Evolutionary conservation across 257 asterid genomes (phyloP).

Genomic region (Capsicum pubescens): DNA sequence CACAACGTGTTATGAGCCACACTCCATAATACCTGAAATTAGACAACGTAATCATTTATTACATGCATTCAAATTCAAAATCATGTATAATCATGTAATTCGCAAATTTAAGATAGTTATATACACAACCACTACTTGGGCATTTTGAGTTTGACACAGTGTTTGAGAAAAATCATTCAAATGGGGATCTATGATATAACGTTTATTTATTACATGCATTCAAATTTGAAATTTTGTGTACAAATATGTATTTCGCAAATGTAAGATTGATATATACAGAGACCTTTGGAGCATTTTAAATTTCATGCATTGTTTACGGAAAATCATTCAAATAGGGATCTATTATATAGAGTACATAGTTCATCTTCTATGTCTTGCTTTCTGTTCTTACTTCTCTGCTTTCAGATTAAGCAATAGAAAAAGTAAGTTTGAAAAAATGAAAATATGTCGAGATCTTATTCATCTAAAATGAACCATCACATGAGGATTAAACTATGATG

Average conservation of each 20-base stretch:
- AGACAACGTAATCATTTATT: not conserved
- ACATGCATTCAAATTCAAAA: not conserved
- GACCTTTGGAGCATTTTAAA: not conserved
- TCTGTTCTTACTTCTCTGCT: not conserved
- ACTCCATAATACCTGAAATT: slow-evolving; percentile 78
- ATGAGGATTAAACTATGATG: not conserved
- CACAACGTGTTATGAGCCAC: slow-evolving; percentile 94
- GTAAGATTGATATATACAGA: not conserved
- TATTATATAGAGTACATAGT: too few relatives aligned
- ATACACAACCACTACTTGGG: not conserved
- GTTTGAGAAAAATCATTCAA: not conserved
- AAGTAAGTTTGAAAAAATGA: not conserved
- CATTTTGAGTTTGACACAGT: not conserved
- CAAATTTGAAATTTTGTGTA: slow-evolving; percentile 4
- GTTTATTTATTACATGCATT: not conserved
- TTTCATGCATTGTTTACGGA: not conserved
- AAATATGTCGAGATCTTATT: not conserved
- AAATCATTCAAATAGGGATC: too few relatives aligned
- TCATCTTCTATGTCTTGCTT: not conserved
- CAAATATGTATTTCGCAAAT: not conserved
- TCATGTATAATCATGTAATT: not conserved
- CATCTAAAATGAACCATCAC: not conserved
- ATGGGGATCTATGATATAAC: not conserved
- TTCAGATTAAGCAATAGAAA: not conserved
- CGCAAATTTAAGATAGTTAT: not conserved